Percentiles rank a stretch among this genome's conserved stretches.
Evolutionary conservation across 1,284 basidiomycete genomes (phyloP).

Genomic region (Pseudozyma hubeiensis): DNA sequence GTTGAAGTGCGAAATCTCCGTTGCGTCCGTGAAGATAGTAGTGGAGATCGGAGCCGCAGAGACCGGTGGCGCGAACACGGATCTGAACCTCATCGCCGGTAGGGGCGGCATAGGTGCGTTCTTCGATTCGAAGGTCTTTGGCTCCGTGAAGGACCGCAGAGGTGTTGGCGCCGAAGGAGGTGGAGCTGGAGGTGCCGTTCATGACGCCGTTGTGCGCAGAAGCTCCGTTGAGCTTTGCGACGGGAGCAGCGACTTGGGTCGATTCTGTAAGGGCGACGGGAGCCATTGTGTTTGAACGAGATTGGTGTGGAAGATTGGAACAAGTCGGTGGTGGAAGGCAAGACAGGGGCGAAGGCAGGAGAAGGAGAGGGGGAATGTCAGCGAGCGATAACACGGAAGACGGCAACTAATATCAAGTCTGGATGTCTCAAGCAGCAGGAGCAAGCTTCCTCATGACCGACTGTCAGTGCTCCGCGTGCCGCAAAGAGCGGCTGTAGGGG

Average conservation of each 20-base stretch:
- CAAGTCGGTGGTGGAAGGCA: background rate
- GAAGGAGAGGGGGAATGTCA: background rate
- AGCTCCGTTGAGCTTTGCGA: conserved; percentile 19
- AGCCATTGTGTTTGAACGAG: conserved; percentile 17
- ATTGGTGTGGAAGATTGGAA: background rate
- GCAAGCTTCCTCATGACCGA: too few relatives aligned
- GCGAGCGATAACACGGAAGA: too few relatives aligned
- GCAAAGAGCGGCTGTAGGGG: background rate
- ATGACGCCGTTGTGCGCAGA: conserved; percentile 17
- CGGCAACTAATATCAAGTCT: too few relatives aligned
- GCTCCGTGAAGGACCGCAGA: conserved; percentile 70
- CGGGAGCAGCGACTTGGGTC: conserved; percentile 7
- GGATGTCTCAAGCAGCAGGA: too few relatives aligned
- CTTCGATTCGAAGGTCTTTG: conserved; percentile 73
- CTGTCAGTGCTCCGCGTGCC: too few relatives aligned
- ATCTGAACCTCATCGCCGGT: conserved; percentile 77
- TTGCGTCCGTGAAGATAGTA: conserved; percentile 74
- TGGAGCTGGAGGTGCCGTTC: conserved; percentile 20
- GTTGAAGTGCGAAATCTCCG: conserved; percentile 84
- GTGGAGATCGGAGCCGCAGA: conserved; percentile 76
- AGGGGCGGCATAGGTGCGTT: conserved; percentile 78
- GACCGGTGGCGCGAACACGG: conserved; percentile 81
- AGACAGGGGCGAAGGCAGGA: background rate
- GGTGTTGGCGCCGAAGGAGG: conserved; percentile 50
- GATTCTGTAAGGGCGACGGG: conserved; percentile 40